These are phyloP conservation scores for Fusarium nanum DNA, from an alignment of 2,329 filamentous ascomycete genomes.

Conservation along the genomic window DNA sequence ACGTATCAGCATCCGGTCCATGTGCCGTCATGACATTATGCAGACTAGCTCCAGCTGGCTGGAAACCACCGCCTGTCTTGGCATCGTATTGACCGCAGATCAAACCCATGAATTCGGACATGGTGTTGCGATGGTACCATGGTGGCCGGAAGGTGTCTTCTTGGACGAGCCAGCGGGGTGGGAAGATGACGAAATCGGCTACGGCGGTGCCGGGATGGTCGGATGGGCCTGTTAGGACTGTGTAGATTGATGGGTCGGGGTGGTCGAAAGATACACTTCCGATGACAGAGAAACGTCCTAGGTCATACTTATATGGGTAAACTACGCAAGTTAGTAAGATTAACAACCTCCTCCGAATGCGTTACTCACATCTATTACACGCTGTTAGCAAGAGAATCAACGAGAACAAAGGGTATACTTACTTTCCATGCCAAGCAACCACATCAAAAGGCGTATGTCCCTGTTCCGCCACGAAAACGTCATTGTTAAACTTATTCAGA, in stretches of 20 bases:
- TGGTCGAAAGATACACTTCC: conserved; percentile 75
- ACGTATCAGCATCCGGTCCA: conserved; percentile 68
- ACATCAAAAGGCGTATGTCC: conserved; percentile 82
- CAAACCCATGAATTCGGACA: conserved; percentile 74
- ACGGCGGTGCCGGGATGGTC: conserved; percentile 71
- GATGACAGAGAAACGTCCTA: conserved; percentile 80
- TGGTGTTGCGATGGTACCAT: conserved; percentile 78
- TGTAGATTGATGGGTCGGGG: conserved; percentile 83
- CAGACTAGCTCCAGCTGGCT: conserved; percentile 67
- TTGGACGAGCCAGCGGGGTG: conserved; percentile 76
- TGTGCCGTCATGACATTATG: conserved; percentile 80
- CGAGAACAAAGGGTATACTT: too few relatives aligned
- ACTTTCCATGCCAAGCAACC: conserved; percentile 84
- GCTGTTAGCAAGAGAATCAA: too few relatives aligned
- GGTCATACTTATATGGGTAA: conserved; percentile 82
- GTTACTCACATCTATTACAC: conserved; percentile 36
- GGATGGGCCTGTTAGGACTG: conserved; percentile 73
- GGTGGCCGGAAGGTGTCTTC: conserved; percentile 79
- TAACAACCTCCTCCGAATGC: too few relatives aligned
- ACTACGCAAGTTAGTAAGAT: conserved; percentile 18
- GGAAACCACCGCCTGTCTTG: conserved; percentile 68
- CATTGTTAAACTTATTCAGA: conserved; percentile 73
- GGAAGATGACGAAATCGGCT: conserved; percentile 80
- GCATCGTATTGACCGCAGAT: conserved; percentile 70
- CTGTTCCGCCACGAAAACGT: conserved; percentile 68